Evolutionary conservation across 164 flowering plant genomes (phyloP).

Genomic region (Houttuynia cordata): DNA sequence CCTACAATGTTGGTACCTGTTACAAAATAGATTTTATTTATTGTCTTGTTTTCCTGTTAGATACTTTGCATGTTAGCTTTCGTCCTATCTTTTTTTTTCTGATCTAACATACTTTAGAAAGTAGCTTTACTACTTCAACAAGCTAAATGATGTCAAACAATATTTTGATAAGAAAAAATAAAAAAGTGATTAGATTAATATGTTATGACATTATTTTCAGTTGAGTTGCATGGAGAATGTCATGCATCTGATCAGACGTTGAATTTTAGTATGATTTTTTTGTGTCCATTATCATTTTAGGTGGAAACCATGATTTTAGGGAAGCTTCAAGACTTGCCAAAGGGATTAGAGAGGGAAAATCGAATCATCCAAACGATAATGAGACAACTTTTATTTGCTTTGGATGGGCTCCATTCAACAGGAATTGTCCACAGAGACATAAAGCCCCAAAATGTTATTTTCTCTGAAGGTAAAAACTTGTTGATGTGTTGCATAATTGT

Average conservation of each 20-base stretch:
- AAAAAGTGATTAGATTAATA: too few relatives aligned
- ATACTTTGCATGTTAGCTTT: too few relatives aligned
- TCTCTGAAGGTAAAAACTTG: conserved; percentile 72
- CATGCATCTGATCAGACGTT: background rate
- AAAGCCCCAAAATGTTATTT: conserved; percentile 90
- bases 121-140: too few relatives aligned
- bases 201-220: too few relatives aligned
- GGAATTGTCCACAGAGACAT: conserved; percentile 97
- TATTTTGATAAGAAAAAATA: too few relatives aligned
- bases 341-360: conserved; percentile 84
- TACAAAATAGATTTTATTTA: background rate
- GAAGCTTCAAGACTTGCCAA: conserved; percentile 66
- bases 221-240: background rate
- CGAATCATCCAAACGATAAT: conserved; percentile 84
- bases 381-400: conserved; percentile 79
- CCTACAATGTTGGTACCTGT: conserved; percentile 81
- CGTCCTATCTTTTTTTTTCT: too few relatives aligned
- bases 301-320: conserved; percentile 85
- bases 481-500: background rate
- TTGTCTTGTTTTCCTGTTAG: background rate
- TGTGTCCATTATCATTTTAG: conserved; percentile 22
- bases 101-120: too few relatives aligned
- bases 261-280: background rate
- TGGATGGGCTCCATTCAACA: conserved; percentile 95
- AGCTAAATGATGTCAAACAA: too few relatives aligned